Evolutionary conservation across 1,284 basidiomycete species (phyloP).

Genomic region (Microstroma glucosiphilum): DNA sequence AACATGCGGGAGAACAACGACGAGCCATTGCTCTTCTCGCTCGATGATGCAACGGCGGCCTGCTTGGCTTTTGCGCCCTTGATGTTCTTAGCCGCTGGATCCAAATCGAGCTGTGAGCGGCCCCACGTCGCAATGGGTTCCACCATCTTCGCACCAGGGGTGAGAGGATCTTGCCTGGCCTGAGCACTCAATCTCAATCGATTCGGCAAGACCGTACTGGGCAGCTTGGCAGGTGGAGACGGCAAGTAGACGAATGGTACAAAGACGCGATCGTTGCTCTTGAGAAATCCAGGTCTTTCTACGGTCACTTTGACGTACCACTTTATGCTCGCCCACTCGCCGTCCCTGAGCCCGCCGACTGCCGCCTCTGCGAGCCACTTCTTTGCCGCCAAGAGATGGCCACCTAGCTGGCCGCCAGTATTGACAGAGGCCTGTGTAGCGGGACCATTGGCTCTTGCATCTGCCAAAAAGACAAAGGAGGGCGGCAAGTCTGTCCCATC

Average conservation of each 20-base stretch:
- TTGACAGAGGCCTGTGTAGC: not conserved
- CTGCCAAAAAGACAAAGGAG: constrained; percentile 15
- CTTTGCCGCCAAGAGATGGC: not conserved
- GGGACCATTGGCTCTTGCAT: not conserved
- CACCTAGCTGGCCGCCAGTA: not conserved
- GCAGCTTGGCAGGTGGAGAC: constrained; percentile 20
- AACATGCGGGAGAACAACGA: constrained; percentile 4
- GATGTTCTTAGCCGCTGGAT: not conserved
- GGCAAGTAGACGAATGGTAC: constrained; percentile 43
- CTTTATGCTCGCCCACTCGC: constrained; percentile 39
- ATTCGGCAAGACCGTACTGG: constrained; percentile 18
- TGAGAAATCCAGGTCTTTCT: constrained; percentile 33
- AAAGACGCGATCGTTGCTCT: constrained; percentile 35
- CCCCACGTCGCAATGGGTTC: constrained; percentile 16
- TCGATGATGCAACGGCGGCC: not conserved
- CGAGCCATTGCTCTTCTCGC: not conserved
- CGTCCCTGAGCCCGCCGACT: constrained; percentile 2
- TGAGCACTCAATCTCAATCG: constrained; percentile 22
- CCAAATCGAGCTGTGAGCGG: constrained; percentile 9
- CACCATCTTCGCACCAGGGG: constrained; percentile 8
- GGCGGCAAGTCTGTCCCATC: constrained; percentile 13
- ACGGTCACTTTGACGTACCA: constrained; percentile 44
- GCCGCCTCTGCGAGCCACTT: constrained; percentile 1
- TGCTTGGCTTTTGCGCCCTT: constrained; percentile 1
- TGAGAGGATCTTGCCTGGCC: constrained; percentile 19